Base-by-base conservation (phyloP, 83 land plant species). In the Picea mariana region DNA sequence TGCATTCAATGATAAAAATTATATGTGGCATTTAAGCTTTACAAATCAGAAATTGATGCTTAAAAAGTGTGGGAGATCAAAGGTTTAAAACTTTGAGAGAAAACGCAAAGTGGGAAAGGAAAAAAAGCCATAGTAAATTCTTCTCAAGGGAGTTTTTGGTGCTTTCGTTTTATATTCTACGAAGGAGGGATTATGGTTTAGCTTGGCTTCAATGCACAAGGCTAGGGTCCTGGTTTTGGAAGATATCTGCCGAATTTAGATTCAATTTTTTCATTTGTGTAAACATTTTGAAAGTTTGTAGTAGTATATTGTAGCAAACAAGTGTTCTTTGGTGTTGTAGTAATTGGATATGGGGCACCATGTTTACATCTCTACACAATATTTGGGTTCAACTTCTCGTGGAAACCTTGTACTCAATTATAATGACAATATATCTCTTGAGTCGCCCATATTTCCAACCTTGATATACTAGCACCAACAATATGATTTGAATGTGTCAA, bases 281-380 rank as follows among this genome's bases (percentile, higher is more conserved):
- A 71, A 18, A 23, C 42, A 9, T 40, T 11, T 71, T 11, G 24
- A 27, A 27, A n/a, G 2, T 69, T 69, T 38, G 18, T 34, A 27
- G 20, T 3, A 18, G 42, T 38, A 8, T 9, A 8, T 20, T 1
- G 75, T 4, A 40, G 75, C 20, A 40, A n/a, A 38, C 20, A 21
- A 40, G 20, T 40, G 66, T 18, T 0, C 9, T 63, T 63, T 8
- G n/a, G 66, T 21, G 24, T 63, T 63, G 23, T 13, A 21, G 23
- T 63, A n/a, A 18, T 63, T 18, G 66, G 9, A 63, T 18, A 75
- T 75, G 77, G 24, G 58, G 12, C 77, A 75, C 27, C 77, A 75
- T 17, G 18, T 47, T 47, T 75, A 75, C 23, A 75, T 12, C 55
- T 24, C 75, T 71, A 16, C 23, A 4, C 72, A 67, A 18, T 67